A percentile compares a stretch with the other conserved stretches of the same genome.
These are phyloP conservation scores for Mallotus nudiflorus DNA, from an alignment of 345 rosid genomes.

Conservation along the genomic window DNA sequence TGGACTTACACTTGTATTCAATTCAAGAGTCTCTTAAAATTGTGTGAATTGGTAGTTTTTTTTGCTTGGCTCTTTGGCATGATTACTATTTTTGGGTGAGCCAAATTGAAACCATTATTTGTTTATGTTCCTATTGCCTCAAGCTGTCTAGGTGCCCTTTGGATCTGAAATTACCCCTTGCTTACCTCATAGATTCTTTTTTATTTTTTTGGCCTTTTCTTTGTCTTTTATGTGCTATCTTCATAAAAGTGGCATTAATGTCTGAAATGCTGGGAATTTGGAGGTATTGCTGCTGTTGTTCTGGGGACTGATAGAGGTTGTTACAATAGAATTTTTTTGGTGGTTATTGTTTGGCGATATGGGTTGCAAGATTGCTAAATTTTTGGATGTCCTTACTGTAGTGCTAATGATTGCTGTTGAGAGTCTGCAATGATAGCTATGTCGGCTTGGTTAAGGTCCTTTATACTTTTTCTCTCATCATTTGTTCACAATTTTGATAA, in stretches of 20 bases:
- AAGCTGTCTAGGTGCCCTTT: not conserved
- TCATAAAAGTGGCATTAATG: not conserved
- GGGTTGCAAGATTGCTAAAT: not conserved
- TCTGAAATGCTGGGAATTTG: not conserved
- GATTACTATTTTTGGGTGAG: not conserved
- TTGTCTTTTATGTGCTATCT: not conserved
- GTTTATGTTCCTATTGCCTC: too few species aligned
- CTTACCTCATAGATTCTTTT: not conserved
- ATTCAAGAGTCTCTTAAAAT: not conserved
- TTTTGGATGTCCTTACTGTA: not conserved
- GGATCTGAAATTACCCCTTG: not conserved
- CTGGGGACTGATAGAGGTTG: not conserved
- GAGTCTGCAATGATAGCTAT: not conserved
- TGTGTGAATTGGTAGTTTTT: not conserved
- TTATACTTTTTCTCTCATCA: not conserved
- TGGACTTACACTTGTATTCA: not conserved
- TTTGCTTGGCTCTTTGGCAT: not conserved
- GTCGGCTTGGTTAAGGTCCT: not conserved
- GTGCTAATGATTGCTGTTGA: not conserved
- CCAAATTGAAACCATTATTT: too few species aligned
- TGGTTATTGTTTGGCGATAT: not conserved
- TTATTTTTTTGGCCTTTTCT: not conserved
- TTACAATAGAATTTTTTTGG: not conserved
- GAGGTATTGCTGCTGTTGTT: not conserved
- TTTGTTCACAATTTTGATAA: not conserved